phyloP scores from a whole-genome alignment of 192 early-diverging fungal species.

The Backusella westeae region DNA sequence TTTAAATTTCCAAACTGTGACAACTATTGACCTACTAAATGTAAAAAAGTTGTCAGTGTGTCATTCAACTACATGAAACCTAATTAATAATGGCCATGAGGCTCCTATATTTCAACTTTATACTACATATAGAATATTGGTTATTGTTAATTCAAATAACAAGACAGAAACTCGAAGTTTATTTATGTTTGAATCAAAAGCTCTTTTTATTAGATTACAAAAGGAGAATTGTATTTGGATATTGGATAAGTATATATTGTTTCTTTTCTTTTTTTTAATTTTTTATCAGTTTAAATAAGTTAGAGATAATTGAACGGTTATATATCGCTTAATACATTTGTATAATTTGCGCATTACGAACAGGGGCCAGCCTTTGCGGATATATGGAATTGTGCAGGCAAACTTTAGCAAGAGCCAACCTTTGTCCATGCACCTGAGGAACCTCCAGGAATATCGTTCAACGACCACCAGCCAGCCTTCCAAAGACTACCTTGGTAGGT shows the following conservation, averaged over 20 bases:
- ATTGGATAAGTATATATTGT: not conserved
- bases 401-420: constrained; percentile 17
- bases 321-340: not conserved
- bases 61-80: too few species aligned
- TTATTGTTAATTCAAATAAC: not conserved
- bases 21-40: too few species aligned
- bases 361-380: not conserved
- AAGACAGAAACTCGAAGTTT: not conserved
- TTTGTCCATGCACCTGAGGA: constrained; percentile 34
- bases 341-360: not conserved
- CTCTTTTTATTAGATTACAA: not conserved
- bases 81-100: too few species aligned
- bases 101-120: not conserved
- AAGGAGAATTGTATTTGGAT: not conserved
- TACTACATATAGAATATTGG: too few species aligned
- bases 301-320: not conserved
- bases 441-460: constrained; percentile 38
- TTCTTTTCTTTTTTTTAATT: not conserved
- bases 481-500: constrained; percentile 35
- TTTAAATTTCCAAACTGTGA: too few species aligned
- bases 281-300: not conserved
- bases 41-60: too few species aligned
- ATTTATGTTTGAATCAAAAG: not conserved
- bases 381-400: not conserved
- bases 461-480: constrained; percentile 45